Evolutionary conservation across 257 asterid species (phyloP).

Genomic region (Mitragyna speciosa): DNA sequence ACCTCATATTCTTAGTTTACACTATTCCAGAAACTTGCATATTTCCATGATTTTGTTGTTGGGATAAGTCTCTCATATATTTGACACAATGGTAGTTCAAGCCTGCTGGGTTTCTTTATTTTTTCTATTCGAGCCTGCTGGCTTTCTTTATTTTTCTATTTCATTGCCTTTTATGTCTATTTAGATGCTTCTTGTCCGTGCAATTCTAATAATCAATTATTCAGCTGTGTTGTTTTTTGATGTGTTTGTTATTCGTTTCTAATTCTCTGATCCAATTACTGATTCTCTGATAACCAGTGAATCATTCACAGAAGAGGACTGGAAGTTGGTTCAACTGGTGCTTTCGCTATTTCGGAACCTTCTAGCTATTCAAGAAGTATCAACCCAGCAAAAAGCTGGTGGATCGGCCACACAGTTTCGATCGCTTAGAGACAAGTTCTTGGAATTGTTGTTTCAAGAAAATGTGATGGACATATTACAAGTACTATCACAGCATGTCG

Average conservation of each 20-base stretch:
- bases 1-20: conserved; percentile 8
- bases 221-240: conserved; percentile 9
- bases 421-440: conserved; percentile 70
- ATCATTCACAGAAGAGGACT: conserved; percentile 87
- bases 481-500: conserved; percentile 74
- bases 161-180: background rate
- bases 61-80: background rate
- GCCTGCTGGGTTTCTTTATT: background rate
- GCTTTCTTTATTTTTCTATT: background rate
- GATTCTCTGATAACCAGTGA: conserved; percentile 54
- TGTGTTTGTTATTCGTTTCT: background rate
- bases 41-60: no score
- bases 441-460: conserved; percentile 74
- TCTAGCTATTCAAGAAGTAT: conserved; percentile 85
- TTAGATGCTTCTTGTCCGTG: background rate
- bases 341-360: conserved; percentile 82
- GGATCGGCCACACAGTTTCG: conserved; percentile 68
- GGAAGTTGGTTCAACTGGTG: conserved; percentile 94
- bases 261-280: conserved; percentile 18
- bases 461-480: conserved; percentile 88
- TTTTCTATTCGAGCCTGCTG: background rate
- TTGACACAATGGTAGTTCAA: background rate
- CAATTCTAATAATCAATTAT: background rate
- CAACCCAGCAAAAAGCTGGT: conserved; percentile 73
- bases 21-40: background rate